Conservation (phyloP, 73 alveolate genomes). For the Paramecium octaurelia region DNA sequence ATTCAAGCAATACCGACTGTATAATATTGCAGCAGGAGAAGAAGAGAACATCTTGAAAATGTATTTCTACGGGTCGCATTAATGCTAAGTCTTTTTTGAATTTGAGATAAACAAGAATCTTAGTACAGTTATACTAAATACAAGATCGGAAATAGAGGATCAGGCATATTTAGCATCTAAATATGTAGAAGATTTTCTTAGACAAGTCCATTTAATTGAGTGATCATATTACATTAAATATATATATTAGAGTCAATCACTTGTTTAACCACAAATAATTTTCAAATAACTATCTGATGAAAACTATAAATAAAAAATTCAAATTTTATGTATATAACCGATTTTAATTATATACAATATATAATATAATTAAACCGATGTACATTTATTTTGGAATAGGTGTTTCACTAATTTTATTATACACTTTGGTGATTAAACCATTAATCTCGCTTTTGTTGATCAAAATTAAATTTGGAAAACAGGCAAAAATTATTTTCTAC, state of each 20-base stretch:
- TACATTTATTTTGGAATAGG: background rate
- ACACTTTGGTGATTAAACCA: background rate
- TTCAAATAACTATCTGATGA: background rate
- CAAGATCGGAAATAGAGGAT: conserved; percentile 49
- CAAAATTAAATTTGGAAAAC: background rate
- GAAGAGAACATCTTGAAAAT: conserved; percentile 53
- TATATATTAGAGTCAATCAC: background rate
- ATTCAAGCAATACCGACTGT: conserved; percentile 46
- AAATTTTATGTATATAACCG: background rate
- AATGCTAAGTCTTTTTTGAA: conserved; percentile 10
- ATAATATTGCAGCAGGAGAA: conserved; percentile 61
- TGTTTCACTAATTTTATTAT: background rate
- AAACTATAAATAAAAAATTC: background rate
- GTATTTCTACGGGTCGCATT: conserved; percentile 35
- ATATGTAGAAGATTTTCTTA: conserved; percentile 49
- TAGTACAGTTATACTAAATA: background rate
- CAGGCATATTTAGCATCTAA: conserved; percentile 1
- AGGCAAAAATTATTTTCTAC: background rate
- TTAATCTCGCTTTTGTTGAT: background rate
- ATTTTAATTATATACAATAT: background rate
- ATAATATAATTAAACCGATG: background rate
- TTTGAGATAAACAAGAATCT: conserved; percentile 23
- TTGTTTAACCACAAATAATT: background rate
- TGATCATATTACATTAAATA: background rate
- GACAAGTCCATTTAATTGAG: background rate